Percentiles rank a stretch among this genome's conserved stretches.
Conservation (phyloP, 495 filamentous ascomycete genomes). For the Penicillium odoratum region DNA sequence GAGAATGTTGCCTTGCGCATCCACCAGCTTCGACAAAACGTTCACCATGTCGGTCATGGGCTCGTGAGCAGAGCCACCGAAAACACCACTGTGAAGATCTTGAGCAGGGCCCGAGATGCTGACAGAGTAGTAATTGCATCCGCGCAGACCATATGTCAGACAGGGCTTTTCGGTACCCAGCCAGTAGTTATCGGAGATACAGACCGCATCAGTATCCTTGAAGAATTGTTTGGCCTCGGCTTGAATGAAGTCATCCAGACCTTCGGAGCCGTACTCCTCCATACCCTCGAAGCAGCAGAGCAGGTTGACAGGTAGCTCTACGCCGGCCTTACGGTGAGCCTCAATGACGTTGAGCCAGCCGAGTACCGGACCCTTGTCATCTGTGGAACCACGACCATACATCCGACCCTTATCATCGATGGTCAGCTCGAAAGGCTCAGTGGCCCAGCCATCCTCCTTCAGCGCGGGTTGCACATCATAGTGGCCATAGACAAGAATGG, state of each 20-base stretch:
- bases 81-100: slow-evolving; percentile 95
- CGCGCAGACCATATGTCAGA: slow-evolving; percentile 95
- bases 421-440: slow-evolving; percentile 89
- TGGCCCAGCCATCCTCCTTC: slow-evolving; percentile 93
- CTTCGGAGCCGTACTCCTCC: slow-evolving; percentile 98
- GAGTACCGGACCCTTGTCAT: slow-evolving; percentile 97
- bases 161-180: slow-evolving; percentile 97
- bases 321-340: slow-evolving; percentile 89
- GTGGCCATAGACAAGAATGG: slow-evolving; percentile 95
- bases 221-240: slow-evolving; percentile 89
- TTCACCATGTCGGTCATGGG: slow-evolving; percentile 95
- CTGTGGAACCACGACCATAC: slow-evolving; percentile 93
- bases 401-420: slow-evolving; percentile 88
- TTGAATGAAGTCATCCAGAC: slow-evolving; percentile 90
- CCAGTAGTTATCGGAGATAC: slow-evolving; percentile 99
- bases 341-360: slow-evolving; percentile 99
- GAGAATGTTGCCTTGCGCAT: slow-evolving; percentile 83
- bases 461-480: slow-evolving; percentile 98
- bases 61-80: slow-evolving; percentile 92
- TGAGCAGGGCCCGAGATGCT: slow-evolving; percentile 85
- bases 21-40: slow-evolving; percentile 78
- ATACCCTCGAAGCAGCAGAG: slow-evolving; percentile 99
- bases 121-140: slow-evolving; percentile 94
- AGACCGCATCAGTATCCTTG: slow-evolving; percentile 91
- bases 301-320: slow-evolving; percentile 95